phyloP scores from a whole-genome alignment of 352 stramenopile genomes.

The Peronospora farinosa region DNA sequence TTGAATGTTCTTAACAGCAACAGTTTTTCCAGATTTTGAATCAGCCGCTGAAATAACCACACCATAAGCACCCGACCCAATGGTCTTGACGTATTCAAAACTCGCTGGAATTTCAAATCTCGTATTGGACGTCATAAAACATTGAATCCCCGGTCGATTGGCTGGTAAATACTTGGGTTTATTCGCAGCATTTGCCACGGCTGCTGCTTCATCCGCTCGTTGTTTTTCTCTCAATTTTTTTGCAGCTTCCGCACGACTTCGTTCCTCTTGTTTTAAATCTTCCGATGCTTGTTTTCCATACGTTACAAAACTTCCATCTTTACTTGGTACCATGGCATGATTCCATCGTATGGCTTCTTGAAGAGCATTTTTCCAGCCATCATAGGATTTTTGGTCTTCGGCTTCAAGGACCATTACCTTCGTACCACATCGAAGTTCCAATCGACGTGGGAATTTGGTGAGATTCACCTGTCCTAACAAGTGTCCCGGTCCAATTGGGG shows the following conservation, averaged over 20 bases:
- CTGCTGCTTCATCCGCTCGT: conserved; percentile 53
- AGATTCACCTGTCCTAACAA: conserved; percentile 41
- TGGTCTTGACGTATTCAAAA: conserved; percentile 81
- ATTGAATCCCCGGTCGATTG: conserved; percentile 58
- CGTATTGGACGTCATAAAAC: conserved; percentile 83
- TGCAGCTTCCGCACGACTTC: conserved; percentile 56
- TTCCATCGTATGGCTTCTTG: conserved; percentile 85
- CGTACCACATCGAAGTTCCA: conserved; percentile 66
- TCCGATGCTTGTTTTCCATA: conserved; percentile 76
- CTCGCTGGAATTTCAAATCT: conserved; percentile 71
- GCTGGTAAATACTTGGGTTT: conserved; percentile 82
- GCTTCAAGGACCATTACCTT: conserved; percentile 72
- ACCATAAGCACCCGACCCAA: conserved; percentile 88
- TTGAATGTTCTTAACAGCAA: conserved; percentile 93
- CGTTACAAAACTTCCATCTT: conserved; percentile 71
- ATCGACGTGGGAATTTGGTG: conserved; percentile 46
- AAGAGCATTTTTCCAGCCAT: conserved; percentile 59
- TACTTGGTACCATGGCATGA: conserved; percentile 77
- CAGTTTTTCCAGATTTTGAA: conserved; percentile 32
- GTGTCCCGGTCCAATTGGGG: conserved; percentile 71
- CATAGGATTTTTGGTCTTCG: conserved; percentile 51
- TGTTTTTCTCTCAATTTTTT: conserved; percentile 77
- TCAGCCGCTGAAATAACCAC: conserved; percentile 83
- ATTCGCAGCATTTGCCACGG: conserved; percentile 54
- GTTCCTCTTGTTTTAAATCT: conserved; percentile 65